Evolutionary conservation across 2,329 filamentous ascomycete genomes (phyloP), one percentile per base, ranked within the genome.

Genomic region (Trichoderma lentiforme): DNA sequence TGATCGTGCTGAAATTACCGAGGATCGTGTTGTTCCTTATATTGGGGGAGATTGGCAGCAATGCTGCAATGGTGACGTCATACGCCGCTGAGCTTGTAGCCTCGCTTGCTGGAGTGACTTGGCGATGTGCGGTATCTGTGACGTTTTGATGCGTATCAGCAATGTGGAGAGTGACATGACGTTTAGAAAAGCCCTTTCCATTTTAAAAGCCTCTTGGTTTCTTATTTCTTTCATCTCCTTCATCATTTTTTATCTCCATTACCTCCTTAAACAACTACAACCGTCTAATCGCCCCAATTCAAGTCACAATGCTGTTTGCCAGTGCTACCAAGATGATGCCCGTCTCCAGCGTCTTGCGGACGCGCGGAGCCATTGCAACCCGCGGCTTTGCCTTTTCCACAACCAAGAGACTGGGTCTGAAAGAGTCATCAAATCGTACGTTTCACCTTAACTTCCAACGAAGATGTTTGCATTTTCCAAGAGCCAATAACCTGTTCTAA

Each of bases 401-500:
- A 53, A 78, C 75, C 30, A 47, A 76, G 18, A 74, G 74, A 0
- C 74, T 80, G 18, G 77, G 78, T 7, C 75, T 83, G 60, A 83
- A 83, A 74, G 82, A 83, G 71, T 81, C 82, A 47, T 79, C 80
- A 32, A 78, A 70, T 47, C 77, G 82, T 83, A 75, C 34, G n/a
- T n/a, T n/a, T n/a, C n/a, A n/a, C n/a, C n/a, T n/a, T n/a, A n/a
- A n/a, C n/a, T n/a, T n/a, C n/a, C n/a, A n/a, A n/a, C n/a, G n/a
- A n/a, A n/a, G n/a, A n/a, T n/a, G n/a, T n/a, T n/a, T n/a, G n/a
- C n/a, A n/a, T n/a, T n/a, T n/a, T n/a, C n/a, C n/a, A n/a, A n/a
- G n/a, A n/a, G n/a, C n/a, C n/a, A n/a, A n/a, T n/a, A n/a, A 15
- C 9, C 15, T 3, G 15, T 9, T 21, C 43, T 51, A 21, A 51